Percentiles rank a stretch among this genome's conserved stretches.
Evolutionary conservation across 2,329 filamentous ascomycete genomes (phyloP).

Genomic region (Epichloe sp.): DNA sequence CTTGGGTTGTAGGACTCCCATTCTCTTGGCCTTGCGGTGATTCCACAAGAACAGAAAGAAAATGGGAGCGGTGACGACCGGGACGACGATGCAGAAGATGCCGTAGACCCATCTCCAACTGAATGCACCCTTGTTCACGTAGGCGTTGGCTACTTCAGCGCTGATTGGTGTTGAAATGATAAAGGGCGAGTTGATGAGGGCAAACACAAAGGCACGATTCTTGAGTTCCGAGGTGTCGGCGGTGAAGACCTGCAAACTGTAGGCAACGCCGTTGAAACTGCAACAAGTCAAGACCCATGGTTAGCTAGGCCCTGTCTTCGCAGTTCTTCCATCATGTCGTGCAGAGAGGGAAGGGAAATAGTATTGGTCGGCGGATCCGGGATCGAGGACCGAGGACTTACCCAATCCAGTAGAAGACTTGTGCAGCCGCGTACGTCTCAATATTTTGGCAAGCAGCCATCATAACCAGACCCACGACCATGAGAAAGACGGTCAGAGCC

Average conservation of each 20-base stretch:
- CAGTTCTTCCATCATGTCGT: too few species aligned
- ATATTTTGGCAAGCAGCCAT: slow-evolving; percentile 42
- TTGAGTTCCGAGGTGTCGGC: slow-evolving; percentile 41
- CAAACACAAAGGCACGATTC: slow-evolving; percentile 25
- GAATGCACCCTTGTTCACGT: slow-evolving; percentile 10
- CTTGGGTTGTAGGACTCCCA: slow-evolving; percentile 11
- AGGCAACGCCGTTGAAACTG: slow-evolving; percentile 43
- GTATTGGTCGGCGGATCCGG: too few species aligned
- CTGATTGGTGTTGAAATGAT: slow-evolving; percentile 30
- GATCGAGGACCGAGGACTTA: too few species aligned
- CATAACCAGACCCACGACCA: slow-evolving; percentile 39
- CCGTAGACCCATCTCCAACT: slow-evolving; percentile 35
- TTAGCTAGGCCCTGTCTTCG: too few species aligned
- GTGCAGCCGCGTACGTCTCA: slow-evolving; percentile 35
- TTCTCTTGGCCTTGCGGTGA: slow-evolving; percentile 39
- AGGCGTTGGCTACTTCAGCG: slow-evolving; percentile 14
- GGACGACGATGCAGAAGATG: slow-evolving; percentile 46
- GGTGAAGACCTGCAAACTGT: slow-evolving; percentile 50
- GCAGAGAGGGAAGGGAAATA: too few species aligned
- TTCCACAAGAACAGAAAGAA: slow-evolving; percentile 40
- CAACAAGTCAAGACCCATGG: too few species aligned
- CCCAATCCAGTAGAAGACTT: slow-evolving; percentile 48
- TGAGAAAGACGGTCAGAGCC: slow-evolving; percentile 35
- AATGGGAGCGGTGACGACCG: slow-evolving; percentile 38
- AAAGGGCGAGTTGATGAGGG: slow-evolving; percentile 27